phyloP scores from a whole-genome alignment of 1,284 basidiomycete genomes.

The Puccinia hordei region DNA sequence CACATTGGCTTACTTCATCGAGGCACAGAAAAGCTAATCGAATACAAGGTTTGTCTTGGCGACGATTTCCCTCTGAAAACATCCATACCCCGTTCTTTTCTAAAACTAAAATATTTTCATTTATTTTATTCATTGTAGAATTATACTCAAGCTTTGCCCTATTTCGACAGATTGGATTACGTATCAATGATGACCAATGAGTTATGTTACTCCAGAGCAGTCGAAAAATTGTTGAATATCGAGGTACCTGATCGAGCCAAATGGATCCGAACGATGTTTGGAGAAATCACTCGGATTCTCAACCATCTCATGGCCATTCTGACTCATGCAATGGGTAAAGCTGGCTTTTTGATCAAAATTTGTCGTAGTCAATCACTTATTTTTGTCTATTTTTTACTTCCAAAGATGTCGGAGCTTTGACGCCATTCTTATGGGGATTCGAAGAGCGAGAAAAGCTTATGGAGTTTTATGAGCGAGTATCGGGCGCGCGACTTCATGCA shows the following conservation, averaged over 20 bases:
- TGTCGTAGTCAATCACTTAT: not conserved
- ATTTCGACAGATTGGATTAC: slow-evolving; percentile 98
- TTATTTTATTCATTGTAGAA: slow-evolving; percentile 66
- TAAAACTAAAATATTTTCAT: too few species aligned
- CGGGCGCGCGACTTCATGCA: slow-evolving; percentile 92
- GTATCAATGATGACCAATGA: slow-evolving; percentile 77
- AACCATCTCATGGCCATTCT: slow-evolving; percentile 99
- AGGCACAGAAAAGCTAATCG: slow-evolving; percentile 97
- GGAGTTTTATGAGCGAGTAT: slow-evolving; percentile 99
- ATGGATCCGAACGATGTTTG: slow-evolving; percentile 97
- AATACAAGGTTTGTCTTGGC: slow-evolving; percentile 73
- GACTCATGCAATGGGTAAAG: slow-evolving; percentile 76
- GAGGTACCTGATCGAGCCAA: slow-evolving; percentile 97
- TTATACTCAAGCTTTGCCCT: slow-evolving; percentile 95
- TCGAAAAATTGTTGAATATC: slow-evolving; percentile 97
- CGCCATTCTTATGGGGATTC: slow-evolving; percentile 99
- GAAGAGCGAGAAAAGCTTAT: slow-evolving; percentile 99
- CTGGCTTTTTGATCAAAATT: slow-evolving; percentile 11
- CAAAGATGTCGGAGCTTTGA: slow-evolving; percentile 89
- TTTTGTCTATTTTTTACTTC: not conserved
- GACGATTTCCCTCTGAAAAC: not conserved
- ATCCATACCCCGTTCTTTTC: not conserved
- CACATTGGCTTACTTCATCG: slow-evolving; percentile 95
- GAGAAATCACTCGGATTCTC: slow-evolving; percentile 92
- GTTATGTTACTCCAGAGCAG: slow-evolving; percentile 90